Conservation (phyloP, 169 alveolate species). For the Plasmodium relictum region DNA sequence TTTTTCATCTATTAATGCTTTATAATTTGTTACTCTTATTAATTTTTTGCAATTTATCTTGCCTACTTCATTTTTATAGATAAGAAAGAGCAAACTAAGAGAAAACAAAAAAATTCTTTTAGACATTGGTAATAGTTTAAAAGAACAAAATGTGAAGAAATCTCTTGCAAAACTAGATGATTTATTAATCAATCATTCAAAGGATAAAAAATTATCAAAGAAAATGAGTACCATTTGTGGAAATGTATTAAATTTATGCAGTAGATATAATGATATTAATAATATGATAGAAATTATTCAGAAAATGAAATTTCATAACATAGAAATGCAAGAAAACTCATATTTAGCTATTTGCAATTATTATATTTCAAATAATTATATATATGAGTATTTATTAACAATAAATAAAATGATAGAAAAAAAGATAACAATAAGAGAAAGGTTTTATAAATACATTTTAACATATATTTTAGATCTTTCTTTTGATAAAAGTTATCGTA, state of each 20-base stretch:
- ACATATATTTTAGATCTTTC: constrained; percentile 40
- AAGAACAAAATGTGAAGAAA: constrained; percentile 28
- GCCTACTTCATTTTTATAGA: background rate
- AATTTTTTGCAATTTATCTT: background rate
- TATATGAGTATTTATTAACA: constrained; percentile 59
- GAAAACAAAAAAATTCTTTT: constrained; percentile 40
- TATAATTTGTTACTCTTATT: background rate
- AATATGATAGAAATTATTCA: constrained; percentile 41
- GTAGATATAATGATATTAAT: constrained; percentile 55
- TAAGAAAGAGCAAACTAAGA: background rate
- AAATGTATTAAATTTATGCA: constrained; percentile 57
- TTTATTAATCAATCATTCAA: background rate
- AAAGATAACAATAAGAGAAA: constrained; percentile 51
- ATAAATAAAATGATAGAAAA: constrained; percentile 75
- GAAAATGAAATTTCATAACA: constrained; percentile 45
- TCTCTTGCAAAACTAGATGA: constrained; percentile 22
- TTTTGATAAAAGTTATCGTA: background rate
- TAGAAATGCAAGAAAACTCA: constrained; percentile 71
- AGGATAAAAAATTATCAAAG: constrained; percentile 40
- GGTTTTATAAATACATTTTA: constrained; percentile 54
- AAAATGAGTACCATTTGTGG: constrained; percentile 72
- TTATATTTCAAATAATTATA: constrained; percentile 69
- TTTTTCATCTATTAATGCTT: background rate
- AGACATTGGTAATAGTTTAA: constrained; percentile 75
- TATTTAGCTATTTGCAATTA: constrained; percentile 69